Conservation (phyloP, 495 filamentous ascomycete species). For the Aspergillus baeticus region DNA sequence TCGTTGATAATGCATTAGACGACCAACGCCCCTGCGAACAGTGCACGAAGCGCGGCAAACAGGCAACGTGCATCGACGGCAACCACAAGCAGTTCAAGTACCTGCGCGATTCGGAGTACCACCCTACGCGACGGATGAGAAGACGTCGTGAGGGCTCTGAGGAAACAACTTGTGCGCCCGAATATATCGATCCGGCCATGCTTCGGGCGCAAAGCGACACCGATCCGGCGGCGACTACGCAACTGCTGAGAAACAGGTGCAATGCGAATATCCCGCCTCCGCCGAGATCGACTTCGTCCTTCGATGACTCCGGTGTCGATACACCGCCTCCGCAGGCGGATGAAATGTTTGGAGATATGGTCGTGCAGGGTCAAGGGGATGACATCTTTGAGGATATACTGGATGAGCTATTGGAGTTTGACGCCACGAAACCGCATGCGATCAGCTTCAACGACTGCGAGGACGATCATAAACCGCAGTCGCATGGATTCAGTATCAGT, state of each 20-base stretch:
- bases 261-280: too few species aligned
- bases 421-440: background rate
- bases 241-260: too few species aligned
- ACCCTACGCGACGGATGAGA: too few species aligned
- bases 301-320: too few species aligned
- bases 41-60: background rate
- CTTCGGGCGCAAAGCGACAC: background rate
- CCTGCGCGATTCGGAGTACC: too few species aligned
- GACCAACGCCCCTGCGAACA: background rate
- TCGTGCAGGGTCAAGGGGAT: too few species aligned
- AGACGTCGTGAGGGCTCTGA: background rate
- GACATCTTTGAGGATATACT: background rate
- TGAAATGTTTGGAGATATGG: background rate
- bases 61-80: background rate
- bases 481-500: background rate
- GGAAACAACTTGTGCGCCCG: too few species aligned
- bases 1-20: background rate
- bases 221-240: too few species aligned
- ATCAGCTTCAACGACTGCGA: background rate
- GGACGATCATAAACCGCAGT: too few species aligned
- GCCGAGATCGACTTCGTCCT: too few species aligned
- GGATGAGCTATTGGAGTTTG: background rate
- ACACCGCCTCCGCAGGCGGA: too few species aligned
- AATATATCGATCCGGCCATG: background rate
- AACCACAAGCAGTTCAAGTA: too few species aligned